Percentiles rank a stretch among this genome's conserved stretches.
Evolutionary conservation across 495 filamentous ascomycete species (phyloP).

Genomic region (Neurospora sublineolata): DNA sequence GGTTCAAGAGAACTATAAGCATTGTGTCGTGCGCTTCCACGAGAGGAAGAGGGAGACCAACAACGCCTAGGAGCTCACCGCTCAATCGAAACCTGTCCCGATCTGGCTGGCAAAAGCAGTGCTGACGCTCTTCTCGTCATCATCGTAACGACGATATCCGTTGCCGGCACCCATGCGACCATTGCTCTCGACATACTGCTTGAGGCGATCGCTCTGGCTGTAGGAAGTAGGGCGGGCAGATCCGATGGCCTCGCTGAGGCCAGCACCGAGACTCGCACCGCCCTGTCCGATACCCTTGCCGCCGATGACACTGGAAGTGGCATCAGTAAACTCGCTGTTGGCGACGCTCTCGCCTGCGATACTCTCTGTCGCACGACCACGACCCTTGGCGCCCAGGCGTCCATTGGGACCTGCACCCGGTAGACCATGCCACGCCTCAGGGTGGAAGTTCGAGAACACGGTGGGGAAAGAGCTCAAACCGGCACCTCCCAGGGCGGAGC

Average conservation of each 20-base stretch:
- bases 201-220: conserved; percentile 51
- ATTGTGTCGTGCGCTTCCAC: neutral
- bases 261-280: conserved; percentile 73
- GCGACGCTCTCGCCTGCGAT: conserved; percentile 85
- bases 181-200: conserved; percentile 80
- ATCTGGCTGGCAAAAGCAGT: conserved; percentile 94
- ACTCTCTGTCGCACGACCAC: conserved; percentile 56
- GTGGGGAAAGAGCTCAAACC: conserved; percentile 72
- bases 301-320: conserved; percentile 61
- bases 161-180: conserved; percentile 48
- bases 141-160: conserved; percentile 75
- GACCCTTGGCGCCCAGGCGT: conserved; percentile 38
- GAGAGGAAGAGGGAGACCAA: neutral
- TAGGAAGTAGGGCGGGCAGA: conserved; percentile 32
- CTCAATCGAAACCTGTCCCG: conserved; percentile 79
- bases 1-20: neutral
- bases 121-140: conserved; percentile 89
- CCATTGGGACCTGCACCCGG: conserved; percentile 52
- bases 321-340: conserved; percentile 76
- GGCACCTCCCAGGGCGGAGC: conserved; percentile 77
- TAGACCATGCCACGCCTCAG: conserved; percentile 79
- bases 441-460: conserved; percentile 87
- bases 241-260: conserved; percentile 54
- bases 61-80: neutral
- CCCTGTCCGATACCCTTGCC: conserved; percentile 54